These are phyloP conservation scores for Pichia scutulata DNA, from an alignment of 805 yeast species.

Conservation along the genomic window DNA sequence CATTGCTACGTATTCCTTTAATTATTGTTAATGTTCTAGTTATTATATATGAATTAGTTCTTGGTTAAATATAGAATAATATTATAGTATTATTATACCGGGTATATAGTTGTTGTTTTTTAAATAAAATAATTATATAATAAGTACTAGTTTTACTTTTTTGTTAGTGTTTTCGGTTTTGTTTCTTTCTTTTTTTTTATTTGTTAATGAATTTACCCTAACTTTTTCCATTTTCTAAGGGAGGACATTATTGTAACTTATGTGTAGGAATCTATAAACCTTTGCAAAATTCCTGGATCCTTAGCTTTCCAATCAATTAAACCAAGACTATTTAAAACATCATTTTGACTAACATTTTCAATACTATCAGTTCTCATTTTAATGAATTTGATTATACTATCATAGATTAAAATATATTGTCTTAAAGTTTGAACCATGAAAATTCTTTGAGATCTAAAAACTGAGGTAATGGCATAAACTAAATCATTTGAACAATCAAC, in stretches of 20 bases:
- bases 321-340: slow-evolving; percentile 6
- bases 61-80: slow-evolving; percentile 31
- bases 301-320: slow-evolving; percentile 14
- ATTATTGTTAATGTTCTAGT: slow-evolving; percentile 43
- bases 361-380: slow-evolving; percentile 11
- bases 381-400: slow-evolving; percentile 27
- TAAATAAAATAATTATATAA: slow-evolving; percentile 5
- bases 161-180: background rate
- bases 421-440: slow-evolving; percentile 54
- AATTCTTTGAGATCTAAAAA: slow-evolving; percentile 43
- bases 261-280: slow-evolving; percentile 5
- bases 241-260: background rate
- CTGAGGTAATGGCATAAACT: slow-evolving; percentile 39
- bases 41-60: slow-evolving; percentile 43
- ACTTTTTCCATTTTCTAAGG: too few species aligned
- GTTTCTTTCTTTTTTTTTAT: background rate
- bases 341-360: background rate
- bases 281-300: slow-evolving; percentile 8
- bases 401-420: slow-evolving; percentile 47
- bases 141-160: background rate
- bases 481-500: slow-evolving; percentile 27
- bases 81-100: background rate
- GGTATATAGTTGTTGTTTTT: background rate
- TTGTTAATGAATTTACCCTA: too few species aligned
- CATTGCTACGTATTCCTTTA: slow-evolving; percentile 49